A percentile compares a stretch with the other conserved stretches of the same genome.
Conservation (phyloP, 441 rosid genomes). For the Macaranga tanarius region DNA sequence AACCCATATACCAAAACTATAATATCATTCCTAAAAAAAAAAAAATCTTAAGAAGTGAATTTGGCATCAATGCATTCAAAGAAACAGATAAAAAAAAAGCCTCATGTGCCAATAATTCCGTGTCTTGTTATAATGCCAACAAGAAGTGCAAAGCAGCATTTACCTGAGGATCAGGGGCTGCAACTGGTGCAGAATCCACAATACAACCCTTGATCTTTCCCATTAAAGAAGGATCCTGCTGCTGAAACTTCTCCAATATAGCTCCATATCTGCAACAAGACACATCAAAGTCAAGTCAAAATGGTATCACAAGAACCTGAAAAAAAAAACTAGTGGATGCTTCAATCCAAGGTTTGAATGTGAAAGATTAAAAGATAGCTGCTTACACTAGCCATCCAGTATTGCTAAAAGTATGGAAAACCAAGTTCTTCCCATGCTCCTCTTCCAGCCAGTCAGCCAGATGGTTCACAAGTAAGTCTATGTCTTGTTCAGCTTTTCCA, state of each 20-base stretch:
- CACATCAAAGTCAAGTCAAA: conserved; percentile 19
- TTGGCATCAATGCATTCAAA: conserved; percentile 1
- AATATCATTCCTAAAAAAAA: background rate
- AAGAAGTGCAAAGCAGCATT: conserved; percentile 20
- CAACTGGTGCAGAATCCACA: conserved; percentile 98
- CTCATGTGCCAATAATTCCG: too few species aligned
- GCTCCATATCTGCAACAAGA: conserved; percentile 71
- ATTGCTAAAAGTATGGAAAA: conserved; percentile 97
- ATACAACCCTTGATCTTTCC: conserved; percentile 82
- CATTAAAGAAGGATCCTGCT: conserved; percentile 62
- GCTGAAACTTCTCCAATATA: conserved; percentile 81
- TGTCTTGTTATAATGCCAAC: too few species aligned
- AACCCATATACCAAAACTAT: background rate
- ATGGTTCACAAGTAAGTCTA: conserved; percentile 80
- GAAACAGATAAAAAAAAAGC: background rate
- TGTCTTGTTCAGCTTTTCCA: conserved; percentile 83
- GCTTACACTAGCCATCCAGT: conserved; percentile 96
- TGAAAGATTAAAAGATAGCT: conserved; percentile 9
- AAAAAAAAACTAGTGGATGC: background rate
- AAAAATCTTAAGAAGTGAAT: background rate
- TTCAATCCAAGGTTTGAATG: background rate
- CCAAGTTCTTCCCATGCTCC: conserved; percentile 73
- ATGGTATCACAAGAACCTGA: background rate
- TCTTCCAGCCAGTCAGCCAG: conserved; percentile 91
- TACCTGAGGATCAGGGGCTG: conserved; percentile 93